Evolutionary conservation across 1,284 basidiomycete genomes (phyloP), one percentile per base, ranked within the genome.

Genomic region (Peniophora sp.): DNA sequence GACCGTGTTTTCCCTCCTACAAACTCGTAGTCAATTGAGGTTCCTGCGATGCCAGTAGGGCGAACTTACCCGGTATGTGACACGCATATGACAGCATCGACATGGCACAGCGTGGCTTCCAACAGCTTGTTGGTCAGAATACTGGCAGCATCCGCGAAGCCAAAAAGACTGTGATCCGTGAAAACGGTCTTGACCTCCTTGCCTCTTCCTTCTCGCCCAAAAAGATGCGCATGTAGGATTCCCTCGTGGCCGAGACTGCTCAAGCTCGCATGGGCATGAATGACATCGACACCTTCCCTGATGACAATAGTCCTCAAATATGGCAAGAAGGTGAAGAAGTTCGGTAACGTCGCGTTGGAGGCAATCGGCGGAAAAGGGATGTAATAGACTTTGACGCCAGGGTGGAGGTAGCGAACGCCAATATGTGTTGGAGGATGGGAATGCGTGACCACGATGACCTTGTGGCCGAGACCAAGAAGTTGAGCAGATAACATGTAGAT

Each of bases 41-140:
- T 17, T 12, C 32, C 20, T 15, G 23, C 22, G 10, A 41, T 34
- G 49, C 48, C 22, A 50, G 20, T 8, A 6, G 36, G 32, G 22
- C 15, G 5, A 37, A 66, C 78, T 58, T 61, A 92, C 92, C 93
- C 93, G 0, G 94, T 97, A 67, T 99, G 90, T n/a, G 92, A 95
- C 47, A 99, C 97, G 61, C 94, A 97, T 32, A 98, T 94, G 0
- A 92, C 92, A 0, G 86, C 91, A 57, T 98, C 96, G 0, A 95
- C 88, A 64, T 96, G 95, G 55, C 85, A 81, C 59, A 99, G 70
- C 1, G 87, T 88, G 14, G 83, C 92, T 12, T 83, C 87, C 24
- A 99, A 73, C 36, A 99, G 76, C 66, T 99, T 99, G 73, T 99
- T 99, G 3, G 97, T 98, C 56, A 98, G 70, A 47, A 99, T 95